Base-by-base conservation (phyloP, 2,329 filamentous ascomycete genomes). In the Hypoxylon sp. region DNA sequence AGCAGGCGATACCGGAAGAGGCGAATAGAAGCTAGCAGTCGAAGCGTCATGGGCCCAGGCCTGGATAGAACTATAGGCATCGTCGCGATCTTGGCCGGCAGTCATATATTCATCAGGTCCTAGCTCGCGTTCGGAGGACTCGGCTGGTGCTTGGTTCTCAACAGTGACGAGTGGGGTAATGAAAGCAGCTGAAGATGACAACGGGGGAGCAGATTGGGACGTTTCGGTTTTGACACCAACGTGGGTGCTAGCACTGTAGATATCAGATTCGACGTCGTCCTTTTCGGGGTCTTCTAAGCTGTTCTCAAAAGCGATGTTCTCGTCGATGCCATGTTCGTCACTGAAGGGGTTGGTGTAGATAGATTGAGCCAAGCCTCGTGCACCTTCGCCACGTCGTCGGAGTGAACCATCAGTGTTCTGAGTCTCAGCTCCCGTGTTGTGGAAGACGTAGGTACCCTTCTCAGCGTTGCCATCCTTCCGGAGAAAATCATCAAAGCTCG, bases 31-130 rank as follows among this genome's bases (percentile, higher is more conserved):
- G 62, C 77, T 75, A 7, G 73, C 69, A 63, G 72, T 72, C 3
- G 78, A 79, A 50, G 76, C 71, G 59, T 83, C 77, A 59, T 83
- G 78, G 1, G 83, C 83, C 83, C 84, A 87, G 0, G 83, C 84
- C 63, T 87, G 82, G 59, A 87, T 86, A 1, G 81, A 83, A 34
- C 79, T 78, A 63, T 79, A 86, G 1, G 79, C 77, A 9, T 79
- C 65, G 13, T 62, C 50, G 7, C 67, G 68, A 2, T 77, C 73
- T 59, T 80, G 74, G 30, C 77, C 75, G 6, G 79, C 76, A 0
- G 79, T 79, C 72, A 80, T 76, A 67, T 74, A 81, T 60, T 82
- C 78, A 51, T 80, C 71, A 5, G 72, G 67, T 4, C 62, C 69
- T 15, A 75, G 64, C 40, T 75, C 71, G 42, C 60, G 67, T 38